A percentile compares a stretch with the other conserved stretches of the same genome.
Evolutionary conservation across 108 stramenopile genomes (phyloP).

Genomic region (Skeletonema potamos): DNA sequence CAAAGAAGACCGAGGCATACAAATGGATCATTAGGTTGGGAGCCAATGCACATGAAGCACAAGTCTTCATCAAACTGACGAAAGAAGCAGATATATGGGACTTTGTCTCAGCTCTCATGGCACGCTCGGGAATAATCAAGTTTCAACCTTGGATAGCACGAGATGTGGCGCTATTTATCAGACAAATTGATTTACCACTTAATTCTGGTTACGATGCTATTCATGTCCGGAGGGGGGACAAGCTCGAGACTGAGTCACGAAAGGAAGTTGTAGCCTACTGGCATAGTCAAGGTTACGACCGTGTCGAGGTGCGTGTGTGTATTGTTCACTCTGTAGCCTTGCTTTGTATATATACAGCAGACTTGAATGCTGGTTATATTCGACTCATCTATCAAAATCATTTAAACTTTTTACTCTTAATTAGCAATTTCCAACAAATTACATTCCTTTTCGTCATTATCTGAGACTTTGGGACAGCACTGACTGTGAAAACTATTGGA

Average conservation of each 20-base stretch:
- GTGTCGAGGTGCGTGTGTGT: not conserved
- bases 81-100: conserved; percentile 30
- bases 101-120: conserved; percentile 28
- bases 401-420: conserved; percentile 6
- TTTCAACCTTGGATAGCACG: conserved; percentile 44
- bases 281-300: conserved; percentile 1
- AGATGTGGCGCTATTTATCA: conserved; percentile 29
- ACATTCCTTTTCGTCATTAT: conserved; percentile 37
- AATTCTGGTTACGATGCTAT: conserved; percentile 31
- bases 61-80: conserved; percentile 8
- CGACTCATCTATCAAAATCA: conserved; percentile 7
- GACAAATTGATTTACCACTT: conserved; percentile 14
- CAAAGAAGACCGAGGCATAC: not conserved
- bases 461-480: conserved; percentile 12
- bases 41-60: conserved; percentile 28
- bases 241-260: conserved; percentile 12
- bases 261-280: conserved; percentile 8
- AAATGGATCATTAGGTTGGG: conserved; percentile 28
- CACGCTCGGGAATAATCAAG: conserved; percentile 21
- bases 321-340: not conserved
- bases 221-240: conserved; percentile 35
- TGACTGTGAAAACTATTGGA: not conserved
- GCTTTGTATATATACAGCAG: not conserved
- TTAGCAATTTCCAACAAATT: conserved; percentile 14
- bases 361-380: not conserved